These are phyloP conservation scores for Magnaporthales sp. DNA, from an alignment of 2,329 filamentous ascomycete species.

Conservation along the genomic window DNA sequence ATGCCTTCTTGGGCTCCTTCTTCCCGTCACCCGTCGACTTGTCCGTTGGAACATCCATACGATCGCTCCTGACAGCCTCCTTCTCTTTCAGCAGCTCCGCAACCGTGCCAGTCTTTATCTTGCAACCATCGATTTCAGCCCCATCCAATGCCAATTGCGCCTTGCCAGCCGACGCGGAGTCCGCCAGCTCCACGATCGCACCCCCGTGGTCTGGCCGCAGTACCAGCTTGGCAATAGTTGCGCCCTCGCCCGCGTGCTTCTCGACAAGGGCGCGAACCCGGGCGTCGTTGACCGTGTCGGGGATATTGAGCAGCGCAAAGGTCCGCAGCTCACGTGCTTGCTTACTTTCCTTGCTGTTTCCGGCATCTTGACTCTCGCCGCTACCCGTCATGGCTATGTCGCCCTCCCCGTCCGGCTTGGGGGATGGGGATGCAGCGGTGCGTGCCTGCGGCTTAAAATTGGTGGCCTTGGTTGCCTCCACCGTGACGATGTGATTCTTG, in stretches of 20 bases:
- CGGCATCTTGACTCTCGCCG: constrained; percentile 9
- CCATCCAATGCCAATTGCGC: constrained; percentile 54
- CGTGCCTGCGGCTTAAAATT: constrained; percentile 47
- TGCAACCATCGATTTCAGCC: constrained; percentile 42
- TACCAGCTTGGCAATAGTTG: constrained; percentile 61
- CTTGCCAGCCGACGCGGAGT: constrained; percentile 62
- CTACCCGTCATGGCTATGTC: constrained; percentile 29
- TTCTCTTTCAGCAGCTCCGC: constrained; percentile 46
- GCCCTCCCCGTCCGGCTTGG: constrained; percentile 21
- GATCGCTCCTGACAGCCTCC: constrained; percentile 33
- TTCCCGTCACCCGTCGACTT: constrained; percentile 27
- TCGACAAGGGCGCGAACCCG: constrained; percentile 69
- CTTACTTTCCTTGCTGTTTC: neutral
- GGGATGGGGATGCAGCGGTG: constrained; percentile 23
- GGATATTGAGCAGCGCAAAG: constrained; percentile 73
- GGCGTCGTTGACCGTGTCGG: constrained; percentile 86
- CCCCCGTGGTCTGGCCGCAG: constrained; percentile 76
- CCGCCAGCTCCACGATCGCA: constrained; percentile 74
- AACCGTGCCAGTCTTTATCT: constrained; percentile 44
- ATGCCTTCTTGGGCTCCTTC: constrained; percentile 10
- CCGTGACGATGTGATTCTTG: constrained; percentile 57
- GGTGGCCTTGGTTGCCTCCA: constrained; percentile 48
- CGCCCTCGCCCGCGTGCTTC: constrained; percentile 25
- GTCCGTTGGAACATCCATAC: constrained; percentile 29
- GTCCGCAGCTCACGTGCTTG: constrained; percentile 32